phyloP scores from a whole-genome alignment of 2,329 filamentous ascomycete species.

The Erysiphe pulchra region DNA sequence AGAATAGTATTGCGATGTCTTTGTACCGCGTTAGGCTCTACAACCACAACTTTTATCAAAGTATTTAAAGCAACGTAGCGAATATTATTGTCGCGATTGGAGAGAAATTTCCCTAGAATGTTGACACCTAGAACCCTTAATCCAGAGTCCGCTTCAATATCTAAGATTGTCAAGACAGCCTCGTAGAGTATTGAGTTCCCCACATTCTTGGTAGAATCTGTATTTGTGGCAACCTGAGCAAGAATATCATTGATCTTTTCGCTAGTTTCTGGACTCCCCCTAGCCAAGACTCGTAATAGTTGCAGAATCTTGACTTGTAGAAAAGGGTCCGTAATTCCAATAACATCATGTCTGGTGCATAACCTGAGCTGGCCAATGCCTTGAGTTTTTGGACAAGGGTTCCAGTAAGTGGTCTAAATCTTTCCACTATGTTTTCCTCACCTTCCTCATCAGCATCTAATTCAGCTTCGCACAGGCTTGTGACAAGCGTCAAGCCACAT shows the following conservation, averaged over 20 bases:
- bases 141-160: conserved; percentile 93
- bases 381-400: conserved; percentile 77
- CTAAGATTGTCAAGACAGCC: conserved; percentile 84
- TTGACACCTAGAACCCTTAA: conserved; percentile 88
- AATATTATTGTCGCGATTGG: conserved; percentile 99
- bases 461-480: conserved; percentile 64
- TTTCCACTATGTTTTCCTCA: conserved; percentile 73
- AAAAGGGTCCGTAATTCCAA: conserved; percentile 93
- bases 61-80: conserved; percentile 95
- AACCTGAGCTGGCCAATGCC: conserved; percentile 77
- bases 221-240: conserved; percentile 93
- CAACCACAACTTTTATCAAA: conserved; percentile 88
- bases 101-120: conserved; percentile 89
- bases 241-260: conserved; percentile 98
- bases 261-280: conserved; percentile 66
- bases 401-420: conserved; percentile 69
- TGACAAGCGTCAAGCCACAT: conserved; percentile 75
- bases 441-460: conserved; percentile 70
- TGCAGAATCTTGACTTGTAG: conserved; percentile 88
- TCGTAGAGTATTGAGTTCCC: conserved; percentile 97
- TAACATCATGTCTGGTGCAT: conserved; percentile 92
- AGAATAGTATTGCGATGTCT: conserved; percentile 92
- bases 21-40: conserved; percentile 93
- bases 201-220: conserved; percentile 92
- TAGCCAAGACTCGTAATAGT: conserved; percentile 60